These are phyloP conservation scores for Daldinia childiae DNA, from an alignment of 495 filamentous ascomycete species.

Conservation along the genomic window DNA sequence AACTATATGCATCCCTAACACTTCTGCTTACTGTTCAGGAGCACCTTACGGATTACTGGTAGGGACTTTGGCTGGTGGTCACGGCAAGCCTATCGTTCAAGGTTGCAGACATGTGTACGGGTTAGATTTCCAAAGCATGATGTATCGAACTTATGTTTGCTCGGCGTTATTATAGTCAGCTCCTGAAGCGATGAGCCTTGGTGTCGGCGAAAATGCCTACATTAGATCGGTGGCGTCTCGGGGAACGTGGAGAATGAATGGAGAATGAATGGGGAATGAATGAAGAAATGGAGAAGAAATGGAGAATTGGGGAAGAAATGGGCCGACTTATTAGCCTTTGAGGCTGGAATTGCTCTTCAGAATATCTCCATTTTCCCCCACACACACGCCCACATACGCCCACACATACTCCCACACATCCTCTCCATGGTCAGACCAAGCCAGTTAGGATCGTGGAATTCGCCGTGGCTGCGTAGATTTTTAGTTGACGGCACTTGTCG, in stretches of 20 bases:
- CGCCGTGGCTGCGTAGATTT: neutral
- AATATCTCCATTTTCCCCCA: neutral
- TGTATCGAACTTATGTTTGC: conserved; percentile 9
- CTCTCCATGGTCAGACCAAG: neutral
- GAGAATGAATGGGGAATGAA: neutral
- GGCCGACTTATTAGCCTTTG: conserved; percentile 1
- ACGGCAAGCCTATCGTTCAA: neutral
- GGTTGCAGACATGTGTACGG: neutral
- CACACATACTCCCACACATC: neutral
- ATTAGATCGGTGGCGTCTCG: conserved; percentile 8
- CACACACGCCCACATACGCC: neutral
- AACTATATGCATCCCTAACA: neutral
- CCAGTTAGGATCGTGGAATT: neutral
- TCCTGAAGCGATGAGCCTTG: neutral
- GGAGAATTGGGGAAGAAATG: neutral
- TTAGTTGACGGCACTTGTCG: neutral
- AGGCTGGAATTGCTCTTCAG: neutral
- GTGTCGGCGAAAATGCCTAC: conserved; percentile 12
- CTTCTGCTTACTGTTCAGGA: conserved; percentile 28
- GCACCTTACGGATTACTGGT: neutral
- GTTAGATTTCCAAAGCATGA: neutral
- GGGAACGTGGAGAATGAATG: conserved; percentile 6
- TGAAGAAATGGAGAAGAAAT: neutral
- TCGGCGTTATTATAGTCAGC: conserved; percentile 17
- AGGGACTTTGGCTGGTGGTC: neutral